Evolutionary conservation across 2,329 filamentous ascomycete species (phyloP), one percentile per base, ranked within the genome.

Genomic region (Microcyclospora pomicola): DNA sequence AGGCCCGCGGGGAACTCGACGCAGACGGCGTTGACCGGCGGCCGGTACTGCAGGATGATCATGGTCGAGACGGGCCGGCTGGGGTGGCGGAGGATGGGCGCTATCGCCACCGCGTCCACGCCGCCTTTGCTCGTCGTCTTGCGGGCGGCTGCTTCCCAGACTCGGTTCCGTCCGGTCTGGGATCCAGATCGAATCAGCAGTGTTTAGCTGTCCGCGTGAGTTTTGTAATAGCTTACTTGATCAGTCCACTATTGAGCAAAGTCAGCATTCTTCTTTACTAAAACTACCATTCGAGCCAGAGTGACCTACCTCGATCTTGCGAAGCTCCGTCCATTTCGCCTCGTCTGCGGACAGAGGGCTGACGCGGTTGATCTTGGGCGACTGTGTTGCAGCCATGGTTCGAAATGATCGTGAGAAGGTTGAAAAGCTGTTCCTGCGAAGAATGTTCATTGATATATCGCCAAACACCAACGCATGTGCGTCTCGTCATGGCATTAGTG

Each of bases 1-100:
- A 77, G 59, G 0, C 73, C 73, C 0, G 73, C 72, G 0, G 73
- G 73, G 5, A 76, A 67, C 50, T 78, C 73, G 35, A 77, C 72
- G 35, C 69, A 70, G 28, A 72, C 59, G 15, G 69, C 72, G 40
- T 73, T 65, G 30, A 75, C 66, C 0, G 73, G 72, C 0, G 74
- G 73, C 3, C 74, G 66, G 53, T 74, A 77, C 49, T 78, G 52
- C 41, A 74, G 65, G 43, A 75, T 68, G 35, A 76, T 63, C 35
- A 76, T 62, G 10, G 72, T 71, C 28, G 63, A 66, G 1, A 66
- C 56, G 3, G 65, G 63, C 31, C 57, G 57, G 9, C 51, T 56
- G 0, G 67, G 65, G 45, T 69, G 66, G 16, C 64, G 60, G 35
- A 71, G 59, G 33, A 75, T 69, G 19, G 65, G 64, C 27, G 73